phyloP scores from a whole-genome alignment of 345 rosid genomes.

The Citrus unshiu region DNA sequence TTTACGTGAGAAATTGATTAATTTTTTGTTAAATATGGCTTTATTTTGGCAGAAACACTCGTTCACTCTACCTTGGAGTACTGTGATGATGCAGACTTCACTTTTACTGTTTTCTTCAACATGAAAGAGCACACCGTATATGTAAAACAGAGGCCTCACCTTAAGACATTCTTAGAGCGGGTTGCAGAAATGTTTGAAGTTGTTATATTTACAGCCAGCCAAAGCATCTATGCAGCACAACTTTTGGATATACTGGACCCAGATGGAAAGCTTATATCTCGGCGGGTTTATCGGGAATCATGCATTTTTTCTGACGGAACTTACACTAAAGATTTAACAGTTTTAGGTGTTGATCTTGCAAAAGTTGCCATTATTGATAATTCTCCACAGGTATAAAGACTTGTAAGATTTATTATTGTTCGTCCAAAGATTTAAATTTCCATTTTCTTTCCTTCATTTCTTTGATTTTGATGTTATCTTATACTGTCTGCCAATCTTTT shows the following conservation, averaged over 20 bases:
- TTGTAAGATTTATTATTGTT: background rate
- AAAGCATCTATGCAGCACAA: slow-evolving; percentile 83
- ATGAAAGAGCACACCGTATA: slow-evolving; percentile 84
- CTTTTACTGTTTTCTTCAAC: slow-evolving; percentile 79
- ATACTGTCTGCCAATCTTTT: background rate
- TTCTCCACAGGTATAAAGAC: slow-evolving; percentile 81
- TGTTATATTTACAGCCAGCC: slow-evolving; percentile 91
- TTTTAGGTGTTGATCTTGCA: slow-evolving; percentile 91
- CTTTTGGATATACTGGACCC: slow-evolving; percentile 83
- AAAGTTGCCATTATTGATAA: slow-evolving; percentile 94
- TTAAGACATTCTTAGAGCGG: slow-evolving; percentile 73
- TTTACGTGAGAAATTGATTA: background rate
- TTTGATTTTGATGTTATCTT: background rate
- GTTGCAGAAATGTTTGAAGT: slow-evolving; percentile 86
- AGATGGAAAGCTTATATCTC: slow-evolving; percentile 67
- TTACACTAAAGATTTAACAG: slow-evolving; percentile 90
- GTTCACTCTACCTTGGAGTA: slow-evolving; percentile 86
- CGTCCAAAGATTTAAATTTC: background rate
- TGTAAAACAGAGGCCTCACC: slow-evolving; percentile 85
- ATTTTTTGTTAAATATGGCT: slow-evolving; percentile 7
- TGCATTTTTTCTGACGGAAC: slow-evolving; percentile 83
- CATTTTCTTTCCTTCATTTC: slow-evolving; percentile 3
- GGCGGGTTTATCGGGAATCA: slow-evolving; percentile 77
- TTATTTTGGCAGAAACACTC: slow-evolving; percentile 68
- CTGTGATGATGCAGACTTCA: slow-evolving; percentile 76